Percentiles rank a stretch among this genome's conserved stretches.
These are phyloP conservation scores for Eutypella sp. DNA, from an alignment of 2,329 filamentous ascomycete species.

Conservation along the genomic window DNA sequence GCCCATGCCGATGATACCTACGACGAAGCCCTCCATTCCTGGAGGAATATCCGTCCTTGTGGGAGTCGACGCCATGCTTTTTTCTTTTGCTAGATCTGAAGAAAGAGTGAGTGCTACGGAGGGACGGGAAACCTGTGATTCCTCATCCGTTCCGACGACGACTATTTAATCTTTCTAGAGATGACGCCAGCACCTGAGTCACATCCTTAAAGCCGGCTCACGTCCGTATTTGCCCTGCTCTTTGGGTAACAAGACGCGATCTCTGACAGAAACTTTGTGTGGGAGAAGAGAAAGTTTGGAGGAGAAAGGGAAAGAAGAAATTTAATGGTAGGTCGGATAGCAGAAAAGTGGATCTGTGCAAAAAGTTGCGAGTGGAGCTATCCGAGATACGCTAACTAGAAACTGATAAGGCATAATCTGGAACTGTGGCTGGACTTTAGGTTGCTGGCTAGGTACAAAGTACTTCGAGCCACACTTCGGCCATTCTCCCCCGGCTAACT, in stretches of 20 bases:
- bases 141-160: too few relatives aligned
- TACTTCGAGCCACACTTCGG: not conserved
- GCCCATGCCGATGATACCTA: slow-evolving; percentile 98
- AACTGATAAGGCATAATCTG: too few relatives aligned
- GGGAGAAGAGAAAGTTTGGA: not conserved
- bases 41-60: slow-evolving; percentile 25
- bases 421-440: too few relatives aligned
- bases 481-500: too few relatives aligned
- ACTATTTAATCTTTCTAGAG: not conserved
- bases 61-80: slow-evolving; percentile 18
- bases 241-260: not conserved
- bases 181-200: slow-evolving; percentile 8
- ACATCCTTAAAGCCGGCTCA: slow-evolving; percentile 15
- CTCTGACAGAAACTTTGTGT: too few relatives aligned
- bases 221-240: not conserved
- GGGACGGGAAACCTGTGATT: too few relatives aligned
- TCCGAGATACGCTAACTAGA: not conserved
- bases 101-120: too few relatives aligned
- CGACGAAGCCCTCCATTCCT: slow-evolving; percentile 63
- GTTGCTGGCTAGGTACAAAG: too few relatives aligned
- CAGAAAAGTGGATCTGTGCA: not conserved
- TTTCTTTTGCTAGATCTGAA: not conserved
- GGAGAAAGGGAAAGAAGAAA: not conserved
- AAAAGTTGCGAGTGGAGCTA: not conserved
- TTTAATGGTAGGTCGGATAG: not conserved